Percentiles rank a stretch among this genome's conserved stretches.
Conservation (phyloP, 345 rosid genomes). For the Populus ilicifolia region DNA sequence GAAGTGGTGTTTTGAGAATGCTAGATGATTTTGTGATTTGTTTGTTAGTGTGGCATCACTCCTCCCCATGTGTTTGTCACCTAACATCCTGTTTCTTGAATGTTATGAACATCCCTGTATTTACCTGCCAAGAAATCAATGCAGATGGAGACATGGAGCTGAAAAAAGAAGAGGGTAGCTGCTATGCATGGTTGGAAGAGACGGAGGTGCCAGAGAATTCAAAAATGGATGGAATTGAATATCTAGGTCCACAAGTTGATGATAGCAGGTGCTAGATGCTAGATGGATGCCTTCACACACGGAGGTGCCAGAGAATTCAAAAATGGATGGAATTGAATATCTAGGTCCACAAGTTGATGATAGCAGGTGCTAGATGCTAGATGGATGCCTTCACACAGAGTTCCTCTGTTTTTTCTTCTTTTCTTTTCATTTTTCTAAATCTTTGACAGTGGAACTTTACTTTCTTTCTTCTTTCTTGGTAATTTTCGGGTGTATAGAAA, state of each 20-base stretch:
- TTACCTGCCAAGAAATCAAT: constrained; percentile 4
- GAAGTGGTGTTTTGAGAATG: no score
- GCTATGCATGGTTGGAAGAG: constrained; percentile 54
- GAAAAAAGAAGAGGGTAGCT: constrained; percentile 20
- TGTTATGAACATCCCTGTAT: background rate
- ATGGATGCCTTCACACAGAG: background rate
- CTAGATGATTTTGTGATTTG: no score
- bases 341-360: constrained; percentile 48
- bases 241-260: constrained; percentile 49
- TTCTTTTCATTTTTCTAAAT: background rate
- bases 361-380: background rate
- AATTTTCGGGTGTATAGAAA: background rate
- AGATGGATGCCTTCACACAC: constrained; percentile 8
- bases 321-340: constrained; percentile 56
- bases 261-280: constrained; percentile 14
- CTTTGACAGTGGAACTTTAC: no score
- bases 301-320: constrained; percentile 44
- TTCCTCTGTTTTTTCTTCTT: background rate
- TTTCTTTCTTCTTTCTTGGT: background rate
- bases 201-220: constrained; percentile 49
- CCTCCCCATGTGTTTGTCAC: no score
- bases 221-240: constrained; percentile 51
- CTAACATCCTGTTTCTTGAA: background rate
- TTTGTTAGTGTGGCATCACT: no score
- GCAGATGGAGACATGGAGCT: constrained; percentile 35